Evolutionary conservation across 768 basidiomycete genomes (phyloP), one percentile per base, ranked within the genome.

Genomic region (Leccinum pellstonianum): DNA sequence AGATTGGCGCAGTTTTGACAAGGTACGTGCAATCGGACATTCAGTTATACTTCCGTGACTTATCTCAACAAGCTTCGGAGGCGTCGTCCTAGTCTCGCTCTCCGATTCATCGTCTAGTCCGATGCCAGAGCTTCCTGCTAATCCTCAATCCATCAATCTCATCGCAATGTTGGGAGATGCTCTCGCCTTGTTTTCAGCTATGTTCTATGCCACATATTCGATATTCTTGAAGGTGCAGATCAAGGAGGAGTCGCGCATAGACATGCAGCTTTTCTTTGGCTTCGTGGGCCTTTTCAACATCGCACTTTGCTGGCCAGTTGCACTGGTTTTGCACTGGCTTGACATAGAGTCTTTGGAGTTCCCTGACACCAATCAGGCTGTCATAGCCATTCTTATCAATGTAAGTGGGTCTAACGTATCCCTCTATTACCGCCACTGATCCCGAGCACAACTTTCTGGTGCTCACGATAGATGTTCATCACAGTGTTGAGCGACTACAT

Each of bases 191-290:
- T 67, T 93, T n/a, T 92, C 91, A 6, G 94, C 95, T 1, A 64
- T 93, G 5, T 90, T 90, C 71, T 98, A 97, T 71, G 90, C 94
- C 0, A 72, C 90, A 50, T 98, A 98, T 73, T 87, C 95, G 48
- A 88, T 89, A 62, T 79, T 96, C 52, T 81, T 98, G 68, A 98
- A 98, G 74, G 89, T 95, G 49, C 85, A 85, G 57, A 90, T 97
- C 55, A 84, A 82, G 48, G 80, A 82, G 37, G 93, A 95, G 68
- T 88, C 89, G 5, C 82, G 93, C 56, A 83, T 95, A 65, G 87
- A 95, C 71, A 95, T 95, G 94, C 90, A 93, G 63, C 79, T 95
- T 29, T 95, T 97, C 78, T 95, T 97, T 67, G 95, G 95, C 23
- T 96, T 92, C 64, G 93, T 96, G 27, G 93, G 95, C 10, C 76